These are phyloP conservation scores for Arachis stenosperma DNA, from an alignment of 306 rosid genomes.

Conservation along the genomic window DNA sequence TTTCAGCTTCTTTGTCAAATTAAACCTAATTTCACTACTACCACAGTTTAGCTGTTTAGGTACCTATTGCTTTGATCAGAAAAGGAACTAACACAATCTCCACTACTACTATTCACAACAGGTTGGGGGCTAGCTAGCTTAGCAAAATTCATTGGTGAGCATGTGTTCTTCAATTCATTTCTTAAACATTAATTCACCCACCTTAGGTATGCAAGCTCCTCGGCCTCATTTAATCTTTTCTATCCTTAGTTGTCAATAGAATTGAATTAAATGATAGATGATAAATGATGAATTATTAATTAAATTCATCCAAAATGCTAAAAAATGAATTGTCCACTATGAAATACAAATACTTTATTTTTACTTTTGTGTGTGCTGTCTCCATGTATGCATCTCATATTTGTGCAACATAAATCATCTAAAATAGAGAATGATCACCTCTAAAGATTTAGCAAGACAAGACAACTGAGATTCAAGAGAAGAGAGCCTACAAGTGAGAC, in stretches of 20 bases:
- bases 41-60: slow-evolving; percentile 35
- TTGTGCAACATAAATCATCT: neutral
- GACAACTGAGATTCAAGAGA: slow-evolving; percentile 67
- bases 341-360: too few species aligned
- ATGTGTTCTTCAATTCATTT: slow-evolving; percentile 79
- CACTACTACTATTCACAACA: slow-evolving; percentile 46
- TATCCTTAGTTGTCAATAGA: neutral
- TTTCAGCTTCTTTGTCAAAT: slow-evolving; percentile 67
- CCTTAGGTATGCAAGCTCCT: slow-evolving; percentile 95
- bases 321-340: neutral
- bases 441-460: slow-evolving; percentile 61
- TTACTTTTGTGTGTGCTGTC: too few species aligned
- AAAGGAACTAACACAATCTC: slow-evolving; percentile 56
- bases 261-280: neutral
- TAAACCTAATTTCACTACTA: slow-evolving; percentile 55
- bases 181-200: slow-evolving; percentile 95
- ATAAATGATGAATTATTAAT: slow-evolving; percentile 7
- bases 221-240: slow-evolving; percentile 80
- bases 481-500: slow-evolving; percentile 73
- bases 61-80: slow-evolving; percentile 56
- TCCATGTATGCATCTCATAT: too few species aligned
- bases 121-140: slow-evolving; percentile 64
- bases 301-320: slow-evolving; percentile 4
- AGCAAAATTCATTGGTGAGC: slow-evolving; percentile 56
- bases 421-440: slow-evolving; percentile 48